Evolutionary conservation across 2,329 filamentous ascomycete species (phyloP).

Genomic region (Aspergillus phoenicis): DNA sequence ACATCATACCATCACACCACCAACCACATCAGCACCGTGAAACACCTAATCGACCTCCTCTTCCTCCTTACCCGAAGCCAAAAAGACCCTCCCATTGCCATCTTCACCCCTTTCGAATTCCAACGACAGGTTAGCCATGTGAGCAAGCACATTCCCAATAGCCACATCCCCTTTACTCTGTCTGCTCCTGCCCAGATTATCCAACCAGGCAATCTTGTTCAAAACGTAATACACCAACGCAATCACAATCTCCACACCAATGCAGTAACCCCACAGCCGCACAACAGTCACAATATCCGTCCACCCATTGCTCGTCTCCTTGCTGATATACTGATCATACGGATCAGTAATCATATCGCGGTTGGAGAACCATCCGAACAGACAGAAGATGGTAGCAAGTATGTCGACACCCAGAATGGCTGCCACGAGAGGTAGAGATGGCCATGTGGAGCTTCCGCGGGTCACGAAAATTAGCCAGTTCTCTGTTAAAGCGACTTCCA

Average conservation of each 20-base stretch:
- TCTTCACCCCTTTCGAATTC: neutral
- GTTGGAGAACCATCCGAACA: conserved; percentile 71
- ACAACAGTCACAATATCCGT: neutral
- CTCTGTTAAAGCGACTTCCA: conserved; percentile 87
- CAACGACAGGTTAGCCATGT: neutral
- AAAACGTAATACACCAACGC: neutral
- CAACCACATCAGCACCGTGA: too few relatives aligned
- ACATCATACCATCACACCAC: too few relatives aligned
- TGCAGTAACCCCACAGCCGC: neutral
- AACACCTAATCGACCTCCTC: neutral
- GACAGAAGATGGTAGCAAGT: conserved; percentile 70
- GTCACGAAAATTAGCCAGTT: conserved; percentile 98
- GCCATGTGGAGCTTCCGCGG: conserved; percentile 75
- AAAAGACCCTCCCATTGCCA: neutral
- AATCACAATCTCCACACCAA: neutral
- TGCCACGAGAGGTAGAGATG: conserved; percentile 71
- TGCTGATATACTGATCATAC: neutral
- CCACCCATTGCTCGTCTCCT: neutral
- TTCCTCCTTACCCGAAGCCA: neutral
- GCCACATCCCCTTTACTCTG: neutral
- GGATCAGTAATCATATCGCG: neutral
- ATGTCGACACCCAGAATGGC: conserved; percentile 73
- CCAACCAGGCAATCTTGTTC: neutral
- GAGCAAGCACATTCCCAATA: neutral
- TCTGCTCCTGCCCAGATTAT: neutral